Evolutionary conservation across 176 grass and related monocot genomes (phyloP), one percentile per base, ranked within the genome.

Genomic region (sorghum (Sorghum bicolor)): DNA sequence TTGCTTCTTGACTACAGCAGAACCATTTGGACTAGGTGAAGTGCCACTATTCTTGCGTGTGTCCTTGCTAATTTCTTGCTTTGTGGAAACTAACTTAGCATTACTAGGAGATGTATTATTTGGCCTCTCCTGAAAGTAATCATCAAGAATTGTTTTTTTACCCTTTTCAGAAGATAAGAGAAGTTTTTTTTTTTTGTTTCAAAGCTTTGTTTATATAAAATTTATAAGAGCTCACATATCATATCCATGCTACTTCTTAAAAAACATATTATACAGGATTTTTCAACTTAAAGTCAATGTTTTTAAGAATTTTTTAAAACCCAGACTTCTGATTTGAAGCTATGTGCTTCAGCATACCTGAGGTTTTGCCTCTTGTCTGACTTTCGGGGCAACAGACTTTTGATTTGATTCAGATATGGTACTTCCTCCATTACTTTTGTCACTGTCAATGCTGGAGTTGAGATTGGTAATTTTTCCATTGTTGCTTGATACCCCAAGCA

Each of bases 401-500:
- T 80, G 78, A 62, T 92, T 91, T 71, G 52, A 41, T 62, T 94
- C 89, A 70, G 67, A 83, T 75, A 53, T 19, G 15, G 77, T 84
- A 61, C 72, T 87, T 43, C 84, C 86, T 71, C 86, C 90, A 89
- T 80, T 87, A 80, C 72, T 75, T 86, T 90, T 98, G 14, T 96
- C 88, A 60, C 82, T 85, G 38, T 88, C 79, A 67, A 77, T 83
- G 84, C 85, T 93, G 12, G 81, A 88, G 44, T 99, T 89, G 12
- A 87, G 83, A 84, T 64, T 82, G 45, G 60, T 84, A 66, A 47
- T 82, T 86, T 91, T 97, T 2, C 84, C 79, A 11, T 82, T 92
- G 74, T 80, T 95, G 75, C 91, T 93, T 63, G 89, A 94, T 82
- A 96, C 75, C 63, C 93, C 93, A 80, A 94, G 89, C 97, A 99